Conservation (phyloP, 805 yeast species). For the Cyberlindnera meyerae region DNA sequence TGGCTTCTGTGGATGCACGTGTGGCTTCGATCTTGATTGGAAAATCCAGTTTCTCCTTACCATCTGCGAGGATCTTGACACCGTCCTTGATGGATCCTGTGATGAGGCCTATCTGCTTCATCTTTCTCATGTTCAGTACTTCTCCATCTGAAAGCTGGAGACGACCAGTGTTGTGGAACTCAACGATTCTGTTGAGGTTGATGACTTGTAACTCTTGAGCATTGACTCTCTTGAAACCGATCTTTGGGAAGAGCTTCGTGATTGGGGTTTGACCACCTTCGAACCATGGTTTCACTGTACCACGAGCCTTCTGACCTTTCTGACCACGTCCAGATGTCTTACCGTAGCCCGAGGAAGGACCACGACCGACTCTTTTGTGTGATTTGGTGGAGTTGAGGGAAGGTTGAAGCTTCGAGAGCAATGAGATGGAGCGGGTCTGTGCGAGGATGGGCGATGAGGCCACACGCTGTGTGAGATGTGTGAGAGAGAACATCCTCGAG, state of each 20-base stretch:
- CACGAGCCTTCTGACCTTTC: conserved; percentile 97
- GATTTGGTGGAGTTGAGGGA: conserved; percentile 54
- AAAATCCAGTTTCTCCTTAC: conserved; percentile 43
- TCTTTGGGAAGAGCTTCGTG: conserved; percentile 76
- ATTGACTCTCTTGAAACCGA: conserved; percentile 74
- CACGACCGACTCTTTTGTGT: conserved; percentile 85
- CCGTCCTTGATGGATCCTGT: conserved; percentile 74
- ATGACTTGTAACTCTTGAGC: conserved; percentile 44
- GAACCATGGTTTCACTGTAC: conserved; percentile 85
- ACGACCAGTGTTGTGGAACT: conserved; percentile 65
- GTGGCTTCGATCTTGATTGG: conserved; percentile 79
- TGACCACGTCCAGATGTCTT: conserved; percentile 97
- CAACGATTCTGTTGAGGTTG: conserved; percentile 64
- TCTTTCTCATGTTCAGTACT: conserved; percentile 65
- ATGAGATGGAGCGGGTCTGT: conserved; percentile 36
- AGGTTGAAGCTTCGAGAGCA: conserved; percentile 53
- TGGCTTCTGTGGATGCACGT: conserved; percentile 71
- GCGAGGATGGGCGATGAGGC: conserved; percentile 2
- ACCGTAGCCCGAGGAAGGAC: conserved; percentile 90
- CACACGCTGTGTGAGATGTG: conserved; percentile 3
- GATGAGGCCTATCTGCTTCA: conserved; percentile 70
- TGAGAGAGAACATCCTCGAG: conserved; percentile 9
- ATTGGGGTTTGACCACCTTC: conserved; percentile 99
- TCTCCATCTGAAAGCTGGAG: conserved; percentile 54
- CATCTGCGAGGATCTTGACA: conserved; percentile 73